Percentiles rank a stretch among this genome's conserved stretches.
Evolutionary conservation across 176 grass and related monocot species (phyloP).

Genomic region (Bothriochloa decipiens): DNA sequence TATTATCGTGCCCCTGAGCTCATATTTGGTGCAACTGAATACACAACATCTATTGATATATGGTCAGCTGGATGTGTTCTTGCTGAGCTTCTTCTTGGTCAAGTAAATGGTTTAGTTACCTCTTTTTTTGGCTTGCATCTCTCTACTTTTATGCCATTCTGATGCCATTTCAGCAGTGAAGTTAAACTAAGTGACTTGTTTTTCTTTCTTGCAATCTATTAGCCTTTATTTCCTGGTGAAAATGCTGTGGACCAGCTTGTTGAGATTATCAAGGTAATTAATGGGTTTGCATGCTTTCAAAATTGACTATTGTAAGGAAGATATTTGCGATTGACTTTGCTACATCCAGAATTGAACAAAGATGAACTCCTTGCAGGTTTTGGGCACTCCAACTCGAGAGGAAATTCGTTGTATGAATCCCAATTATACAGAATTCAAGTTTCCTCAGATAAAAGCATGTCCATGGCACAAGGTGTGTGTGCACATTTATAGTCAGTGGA

Average conservation of each 20-base stretch:
- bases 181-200: constrained; percentile 15
- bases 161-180: constrained; percentile 1
- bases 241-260: constrained; percentile 75
- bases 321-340: neutral
- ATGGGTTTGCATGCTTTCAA: neutral
- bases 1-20: constrained; percentile 90
- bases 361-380: constrained; percentile 41
- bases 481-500: neutral
- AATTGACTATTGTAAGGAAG: constrained; percentile 1
- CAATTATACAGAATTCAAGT: constrained; percentile 65
- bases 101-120: constrained; percentile 38
- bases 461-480: constrained; percentile 63
- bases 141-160: neutral
- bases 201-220: constrained; percentile 12
- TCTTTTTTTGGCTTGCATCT: neutral
- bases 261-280: constrained; percentile 68
- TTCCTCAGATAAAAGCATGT: constrained; percentile 66
- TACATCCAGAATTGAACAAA: constrained; percentile 16
- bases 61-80: constrained; percentile 93
- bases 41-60: constrained; percentile 88
- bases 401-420: constrained; percentile 74
- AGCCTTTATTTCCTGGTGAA: constrained; percentile 71
- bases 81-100: constrained; percentile 82
- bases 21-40: constrained; percentile 93
- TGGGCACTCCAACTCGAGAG: constrained; percentile 64